These are phyloP conservation scores for Trapa incisa DNA, from an alignment of 345 rosid species.

Conservation along the genomic window DNA sequence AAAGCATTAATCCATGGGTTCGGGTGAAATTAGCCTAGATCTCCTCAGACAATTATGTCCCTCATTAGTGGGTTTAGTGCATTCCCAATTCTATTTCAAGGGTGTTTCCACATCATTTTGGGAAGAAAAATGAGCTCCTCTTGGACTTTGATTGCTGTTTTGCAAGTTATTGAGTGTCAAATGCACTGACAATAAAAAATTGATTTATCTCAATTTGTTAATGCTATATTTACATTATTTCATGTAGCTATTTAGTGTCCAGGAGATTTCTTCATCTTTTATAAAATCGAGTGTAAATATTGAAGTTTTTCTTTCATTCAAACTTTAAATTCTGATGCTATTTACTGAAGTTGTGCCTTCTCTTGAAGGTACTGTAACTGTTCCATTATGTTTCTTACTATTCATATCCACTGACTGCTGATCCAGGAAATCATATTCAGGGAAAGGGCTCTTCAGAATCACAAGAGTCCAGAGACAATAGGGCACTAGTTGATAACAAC, in stretches of 20 bases:
- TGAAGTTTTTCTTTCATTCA: neutral
- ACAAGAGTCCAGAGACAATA: conserved; percentile 47
- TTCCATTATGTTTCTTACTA: neutral
- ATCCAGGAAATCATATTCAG: conserved; percentile 21
- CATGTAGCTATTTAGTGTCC: neutral
- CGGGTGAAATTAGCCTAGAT: neutral
- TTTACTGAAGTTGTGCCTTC: neutral
- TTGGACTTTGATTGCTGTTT: neutral
- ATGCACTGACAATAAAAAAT: neutral
- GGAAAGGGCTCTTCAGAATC: conserved; percentile 26
- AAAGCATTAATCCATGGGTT: neutral
- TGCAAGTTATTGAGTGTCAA: neutral
- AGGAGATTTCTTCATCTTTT: neutral
- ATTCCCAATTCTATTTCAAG: neutral
- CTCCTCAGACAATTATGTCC: neutral
- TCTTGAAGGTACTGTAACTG: neutral
- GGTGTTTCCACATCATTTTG: too few relatives aligned
- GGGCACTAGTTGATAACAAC: conserved; percentile 67
- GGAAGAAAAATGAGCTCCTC: neutral
- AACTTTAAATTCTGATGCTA: neutral
- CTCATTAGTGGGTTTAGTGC: neutral
- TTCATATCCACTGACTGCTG: neutral
- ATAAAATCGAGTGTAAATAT: neutral
- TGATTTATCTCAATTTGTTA: neutral
- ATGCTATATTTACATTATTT: neutral